Conservation (phyloP, 768 basidiomycete species). For the Mrakia gelida region DNA sequence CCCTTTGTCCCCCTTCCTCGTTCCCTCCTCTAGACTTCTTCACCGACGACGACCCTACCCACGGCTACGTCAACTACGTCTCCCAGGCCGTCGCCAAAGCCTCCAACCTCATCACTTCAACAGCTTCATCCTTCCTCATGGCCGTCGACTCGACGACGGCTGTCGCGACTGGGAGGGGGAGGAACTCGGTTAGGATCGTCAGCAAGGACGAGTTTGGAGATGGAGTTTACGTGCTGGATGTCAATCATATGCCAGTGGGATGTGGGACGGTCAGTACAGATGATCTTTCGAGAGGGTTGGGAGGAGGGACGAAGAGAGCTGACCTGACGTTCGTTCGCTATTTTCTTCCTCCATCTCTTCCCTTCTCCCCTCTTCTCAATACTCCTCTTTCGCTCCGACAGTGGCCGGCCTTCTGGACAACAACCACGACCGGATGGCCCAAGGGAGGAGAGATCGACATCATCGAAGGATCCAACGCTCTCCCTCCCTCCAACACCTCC, state of each 20-base stretch:
- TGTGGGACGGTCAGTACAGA: slow-evolving; percentile 42
- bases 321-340: not conserved
- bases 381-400: slow-evolving; percentile 7
- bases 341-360: not conserved
- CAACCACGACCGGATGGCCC: slow-evolving; percentile 40
- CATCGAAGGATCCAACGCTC: slow-evolving; percentile 43
- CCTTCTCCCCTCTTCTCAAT: not conserved
- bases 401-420: slow-evolving; percentile 46
- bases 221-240: slow-evolving; percentile 44
- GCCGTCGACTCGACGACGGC: slow-evolving; percentile 37
- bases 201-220: slow-evolving; percentile 42
- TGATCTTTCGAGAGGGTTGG: not conserved
- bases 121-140: slow-evolving; percentile 39
- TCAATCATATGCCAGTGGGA: slow-evolving; percentile 44
- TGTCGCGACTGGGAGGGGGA: slow-evolving; percentile 38
- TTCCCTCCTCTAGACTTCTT: slow-evolving; percentile 37
- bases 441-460: slow-evolving; percentile 44
- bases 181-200: slow-evolving; percentile 41
- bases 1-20: not conserved
- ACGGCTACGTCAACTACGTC: slow-evolving; percentile 39
- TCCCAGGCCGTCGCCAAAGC: slow-evolving; percentile 35
- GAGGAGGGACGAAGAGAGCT: not conserved
- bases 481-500: slow-evolving; percentile 35
- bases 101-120: slow-evolving; percentile 33
- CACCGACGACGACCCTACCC: slow-evolving; percentile 42